Conservation (phyloP, 2,329 filamentous ascomycete genomes). For the Alternaria consortialis region DNA sequence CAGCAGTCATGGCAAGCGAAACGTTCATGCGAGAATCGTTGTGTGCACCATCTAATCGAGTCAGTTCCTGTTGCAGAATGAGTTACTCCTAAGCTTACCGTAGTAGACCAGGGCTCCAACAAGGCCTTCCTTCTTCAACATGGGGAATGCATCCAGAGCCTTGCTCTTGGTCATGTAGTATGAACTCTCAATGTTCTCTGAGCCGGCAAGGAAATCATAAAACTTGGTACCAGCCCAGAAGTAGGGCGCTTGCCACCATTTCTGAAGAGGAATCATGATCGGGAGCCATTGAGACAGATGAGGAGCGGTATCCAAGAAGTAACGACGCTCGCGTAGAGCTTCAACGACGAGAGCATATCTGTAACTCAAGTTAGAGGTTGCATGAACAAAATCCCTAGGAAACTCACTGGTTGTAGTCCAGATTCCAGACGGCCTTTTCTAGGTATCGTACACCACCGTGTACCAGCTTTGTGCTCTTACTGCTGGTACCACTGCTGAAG, state of each 20-base stretch:
- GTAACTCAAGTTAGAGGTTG: neutral
- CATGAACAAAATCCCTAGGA: neutral
- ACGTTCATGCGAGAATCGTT: conserved; percentile 95
- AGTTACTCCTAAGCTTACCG: conserved; percentile 54
- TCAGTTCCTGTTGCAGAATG: conserved; percentile 32
- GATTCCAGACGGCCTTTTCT: conserved; percentile 85
- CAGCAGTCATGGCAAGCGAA: conserved; percentile 85
- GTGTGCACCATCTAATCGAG: conserved; percentile 75
- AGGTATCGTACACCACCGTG: conserved; percentile 86
- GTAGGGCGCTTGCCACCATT: conserved; percentile 85
- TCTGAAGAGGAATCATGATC: conserved; percentile 82
- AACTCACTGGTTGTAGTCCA: conserved; percentile 79
- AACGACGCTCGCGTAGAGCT: conserved; percentile 81
- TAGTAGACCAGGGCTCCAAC: conserved; percentile 89
- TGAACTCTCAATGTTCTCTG: conserved; percentile 86
- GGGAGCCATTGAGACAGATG: conserved; percentile 83
- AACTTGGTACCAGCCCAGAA: conserved; percentile 81
- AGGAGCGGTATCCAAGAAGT: conserved; percentile 83
- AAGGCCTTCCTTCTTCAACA: conserved; percentile 81
- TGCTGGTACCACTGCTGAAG: conserved; percentile 82
- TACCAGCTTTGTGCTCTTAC: conserved; percentile 87
- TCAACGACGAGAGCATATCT: conserved; percentile 78
- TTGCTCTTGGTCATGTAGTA: conserved; percentile 90
- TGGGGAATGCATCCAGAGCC: conserved; percentile 85
- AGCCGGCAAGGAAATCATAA: conserved; percentile 85